Evolutionary conservation across 2,329 filamentous ascomycete genomes (phyloP), one percentile per base, ranked within the genome.

Genomic region (Coniella lustricola): DNA sequence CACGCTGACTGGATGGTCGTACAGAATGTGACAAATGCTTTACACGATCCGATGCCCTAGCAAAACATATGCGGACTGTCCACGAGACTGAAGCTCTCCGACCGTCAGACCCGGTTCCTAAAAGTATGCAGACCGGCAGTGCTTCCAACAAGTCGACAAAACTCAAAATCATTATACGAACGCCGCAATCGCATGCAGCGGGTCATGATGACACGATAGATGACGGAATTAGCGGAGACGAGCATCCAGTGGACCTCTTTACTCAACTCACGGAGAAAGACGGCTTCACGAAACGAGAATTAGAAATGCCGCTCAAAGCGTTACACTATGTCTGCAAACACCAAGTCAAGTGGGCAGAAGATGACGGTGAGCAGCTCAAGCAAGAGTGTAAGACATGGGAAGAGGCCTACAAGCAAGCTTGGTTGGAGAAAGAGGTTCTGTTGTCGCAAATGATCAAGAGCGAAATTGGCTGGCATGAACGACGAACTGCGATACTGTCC

Each of bases 11-110:
- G 3, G 16, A 18, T 41, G 25, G 25, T 29, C 10, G 10, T 40
- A 31, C 59, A 95, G 93, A 98, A 77, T 98, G 93, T 69, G 93
- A 98, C 64, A 85, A 91, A 53, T 90, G 90, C 29, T 98, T 98
- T 60, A 98, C 93, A 2, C 79, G 93, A 56, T 96, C 91, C 20
- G 93, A 98, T 61, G 93, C 93, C 12, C 76, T 98, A 0, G 90
- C 91, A 2, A 98, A 98, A 67, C 93, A 98, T 65, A 97, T 97
- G 89, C 86, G 93, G 58, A 97, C 93, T 14, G 90, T 98, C 33
- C 93, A 98, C 71, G 93, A 98, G 65, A 96, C 91, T 3, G 93
- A 98, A 69, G 87, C 89, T 14, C 75, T 95, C 18, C 83, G 88
- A n/a, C 86, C 87, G 4, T 82, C 80, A 14, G 82, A 90, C 62